Base-by-base conservation (phyloP, 1,139 yeast genomes). In the Saccharomyces hybrid region DNA sequence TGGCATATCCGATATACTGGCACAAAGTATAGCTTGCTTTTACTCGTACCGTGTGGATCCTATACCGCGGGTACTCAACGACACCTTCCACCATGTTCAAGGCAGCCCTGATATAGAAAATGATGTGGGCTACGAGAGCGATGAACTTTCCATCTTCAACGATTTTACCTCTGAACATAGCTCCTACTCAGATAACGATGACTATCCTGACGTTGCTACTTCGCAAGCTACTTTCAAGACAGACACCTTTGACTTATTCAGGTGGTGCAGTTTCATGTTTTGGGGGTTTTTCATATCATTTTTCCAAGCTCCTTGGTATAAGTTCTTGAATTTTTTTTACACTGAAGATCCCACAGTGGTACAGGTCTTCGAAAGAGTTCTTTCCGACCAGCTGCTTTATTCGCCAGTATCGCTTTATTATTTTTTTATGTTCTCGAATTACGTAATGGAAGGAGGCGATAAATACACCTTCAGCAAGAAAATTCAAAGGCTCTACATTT, bases 221-320 rank as follows among this genome's bases (percentile, higher is more conserved):
- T 3, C 53, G 68, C 75, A 61, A 26, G 63, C 50, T 26, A 51
- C 66, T 0, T 77, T 72, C 52, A 68, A 76, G n/a, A 38, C 44
- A 16, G 67, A 65, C 49, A 64, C 66, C 3, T 90, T 86, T 69
- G 78, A 82, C 55, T 86, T 88, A 63, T 75, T 81, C 55, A 76
- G 97, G 58, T 78, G 90, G 65, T 79, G 86, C 0, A 86, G 95
- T 11, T 91, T 91, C 66, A 84, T 89, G 76, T 74, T 82, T 48
- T 91, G 97, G 97, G 96, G 97, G 0, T 81, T 87, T 57, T 68
- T 86, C 5, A 80, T 89, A 73, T 86, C 97, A 0, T 85, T 88
- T 67, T 80, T 84, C 50, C 98, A 90, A 70, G 87, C 88, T 55
- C 84, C 84, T 57, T 93, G 99, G 99, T 91, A 91, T 66, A 80